Percentiles rank a stretch among this genome's conserved stretches.
These are phyloP conservation scores for Lumnitzera racemosa DNA, from an alignment of 345 rosid genomes.

Conservation along the genomic window DNA sequence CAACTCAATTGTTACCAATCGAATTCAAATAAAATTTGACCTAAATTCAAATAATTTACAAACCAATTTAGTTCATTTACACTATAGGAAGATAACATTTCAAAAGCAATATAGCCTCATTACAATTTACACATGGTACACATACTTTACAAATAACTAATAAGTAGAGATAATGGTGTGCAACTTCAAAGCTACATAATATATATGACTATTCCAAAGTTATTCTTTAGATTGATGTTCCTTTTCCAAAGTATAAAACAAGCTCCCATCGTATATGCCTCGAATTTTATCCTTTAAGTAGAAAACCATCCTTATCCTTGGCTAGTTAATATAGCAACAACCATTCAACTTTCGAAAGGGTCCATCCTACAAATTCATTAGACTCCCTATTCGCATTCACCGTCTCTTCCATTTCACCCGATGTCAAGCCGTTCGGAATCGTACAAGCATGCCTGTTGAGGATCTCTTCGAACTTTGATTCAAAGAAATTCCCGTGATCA, in stretches of 20 bases:
- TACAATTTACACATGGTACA: no score
- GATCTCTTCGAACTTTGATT: conserved; percentile 65
- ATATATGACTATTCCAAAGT: not conserved
- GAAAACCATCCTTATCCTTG: conserved; percentile 63
- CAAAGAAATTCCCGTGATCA: conserved; percentile 67
- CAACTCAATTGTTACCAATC: no score
- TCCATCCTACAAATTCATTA: conserved; percentile 27
- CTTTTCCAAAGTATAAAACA: conserved; percentile 56
- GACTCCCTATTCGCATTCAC: conserved; percentile 14
- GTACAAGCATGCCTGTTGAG: conserved; percentile 45
- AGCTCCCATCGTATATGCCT: conserved; percentile 71
- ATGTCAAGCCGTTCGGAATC: conserved; percentile 8
- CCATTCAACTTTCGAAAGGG: conserved; percentile 60
- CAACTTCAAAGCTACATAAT: no score
- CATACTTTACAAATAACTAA: no score
- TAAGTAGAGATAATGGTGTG: no score
- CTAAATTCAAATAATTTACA: no score
- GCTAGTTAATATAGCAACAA: conserved; percentile 37
- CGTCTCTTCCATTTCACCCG: conserved; percentile 11
- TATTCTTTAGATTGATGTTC: conserved; percentile 34
- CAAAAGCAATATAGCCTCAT: no score
- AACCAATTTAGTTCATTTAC: no score
- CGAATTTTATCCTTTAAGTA: conserved; percentile 51
- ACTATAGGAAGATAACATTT: no score
- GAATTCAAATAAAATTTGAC: no score